Conservation (phyloP, 345 rosid species). For the Ailanthus altissimus region DNA sequence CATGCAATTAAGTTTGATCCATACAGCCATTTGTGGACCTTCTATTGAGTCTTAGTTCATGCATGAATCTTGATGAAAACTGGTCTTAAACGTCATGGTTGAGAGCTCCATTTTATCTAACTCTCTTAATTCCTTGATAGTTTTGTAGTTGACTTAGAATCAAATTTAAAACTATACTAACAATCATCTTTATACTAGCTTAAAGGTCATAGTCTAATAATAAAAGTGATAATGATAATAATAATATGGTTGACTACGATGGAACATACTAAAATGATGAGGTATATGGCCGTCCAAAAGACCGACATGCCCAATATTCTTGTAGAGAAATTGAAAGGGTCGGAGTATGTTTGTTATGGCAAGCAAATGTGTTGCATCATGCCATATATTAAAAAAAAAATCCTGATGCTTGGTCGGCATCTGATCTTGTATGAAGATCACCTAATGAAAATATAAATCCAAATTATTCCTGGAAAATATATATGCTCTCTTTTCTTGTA, state of each 20-base stretch:
- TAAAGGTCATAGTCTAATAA: background rate
- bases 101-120: slow-evolving; percentile 55
- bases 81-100: slow-evolving; percentile 31
- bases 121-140: slow-evolving; percentile 11
- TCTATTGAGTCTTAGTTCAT: background rate
- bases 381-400: slow-evolving; percentile 29
- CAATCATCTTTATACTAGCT: background rate
- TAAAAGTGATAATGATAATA: background rate
- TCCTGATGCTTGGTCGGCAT: slow-evolving; percentile 53
- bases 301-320: slow-evolving; percentile 27
- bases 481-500: background rate
- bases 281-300: slow-evolving; percentile 32
- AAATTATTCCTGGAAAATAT: background rate
- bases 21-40: slow-evolving; percentile 3
- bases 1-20: background rate
- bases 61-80: slow-evolving; percentile 30
- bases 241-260: slow-evolving; percentile 20
- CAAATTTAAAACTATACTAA: background rate
- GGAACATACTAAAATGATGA: slow-evolving; percentile 19
- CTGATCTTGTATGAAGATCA: slow-evolving; percentile 30
- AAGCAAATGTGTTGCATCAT: slow-evolving; percentile 37
- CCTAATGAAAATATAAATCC: slow-evolving; percentile 10
- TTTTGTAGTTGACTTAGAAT: slow-evolving; percentile 21
- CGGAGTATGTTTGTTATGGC: slow-evolving; percentile 35
- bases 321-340: slow-evolving; percentile 1